phyloP scores from a whole-genome alignment of 2,329 filamentous ascomycete species.

The Pseudocercospora crystallina region DNA sequence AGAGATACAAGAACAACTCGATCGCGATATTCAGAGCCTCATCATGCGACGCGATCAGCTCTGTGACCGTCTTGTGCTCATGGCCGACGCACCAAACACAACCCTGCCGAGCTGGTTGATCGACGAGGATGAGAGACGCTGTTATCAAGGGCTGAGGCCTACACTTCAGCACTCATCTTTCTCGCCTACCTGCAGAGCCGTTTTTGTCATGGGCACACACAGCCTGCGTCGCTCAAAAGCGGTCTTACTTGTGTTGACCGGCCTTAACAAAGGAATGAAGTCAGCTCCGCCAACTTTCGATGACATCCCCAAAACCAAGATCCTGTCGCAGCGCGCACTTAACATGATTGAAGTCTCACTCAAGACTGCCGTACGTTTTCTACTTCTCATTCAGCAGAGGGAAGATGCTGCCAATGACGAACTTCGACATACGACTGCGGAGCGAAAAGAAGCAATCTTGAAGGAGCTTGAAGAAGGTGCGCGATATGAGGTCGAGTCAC shows the following conservation, averaged over 20 bases:
- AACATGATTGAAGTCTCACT: constrained; percentile 4
- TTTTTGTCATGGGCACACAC: not conserved
- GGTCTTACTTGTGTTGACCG: constrained; percentile 5
- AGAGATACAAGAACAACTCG: too few species aligned
- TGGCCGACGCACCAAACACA: too few species aligned
- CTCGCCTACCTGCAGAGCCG: constrained; percentile 1
- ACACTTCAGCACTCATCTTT: not conserved
- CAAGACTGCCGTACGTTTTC: not conserved
- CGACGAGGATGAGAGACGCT: not conserved
- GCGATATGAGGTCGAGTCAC: not conserved
- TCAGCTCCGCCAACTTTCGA: constrained; percentile 3
- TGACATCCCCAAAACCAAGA: not conserved
- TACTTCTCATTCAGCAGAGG: not conserved
- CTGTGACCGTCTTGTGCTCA: too few species aligned
- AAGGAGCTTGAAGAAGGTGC: not conserved
- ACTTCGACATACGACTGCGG: not conserved
- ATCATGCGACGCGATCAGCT: too few species aligned
- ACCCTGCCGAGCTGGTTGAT: too few species aligned
- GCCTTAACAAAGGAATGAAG: constrained; percentile 4
- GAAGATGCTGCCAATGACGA: constrained; percentile 1
- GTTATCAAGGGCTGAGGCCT: not conserved
- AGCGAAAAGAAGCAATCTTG: not conserved
- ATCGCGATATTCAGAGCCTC: too few species aligned
- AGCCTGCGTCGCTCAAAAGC: not conserved
- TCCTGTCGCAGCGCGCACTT: not conserved